Base-by-base conservation (phyloP, 1,139 yeast species). In the Lipomyces yarrowii region DNA sequence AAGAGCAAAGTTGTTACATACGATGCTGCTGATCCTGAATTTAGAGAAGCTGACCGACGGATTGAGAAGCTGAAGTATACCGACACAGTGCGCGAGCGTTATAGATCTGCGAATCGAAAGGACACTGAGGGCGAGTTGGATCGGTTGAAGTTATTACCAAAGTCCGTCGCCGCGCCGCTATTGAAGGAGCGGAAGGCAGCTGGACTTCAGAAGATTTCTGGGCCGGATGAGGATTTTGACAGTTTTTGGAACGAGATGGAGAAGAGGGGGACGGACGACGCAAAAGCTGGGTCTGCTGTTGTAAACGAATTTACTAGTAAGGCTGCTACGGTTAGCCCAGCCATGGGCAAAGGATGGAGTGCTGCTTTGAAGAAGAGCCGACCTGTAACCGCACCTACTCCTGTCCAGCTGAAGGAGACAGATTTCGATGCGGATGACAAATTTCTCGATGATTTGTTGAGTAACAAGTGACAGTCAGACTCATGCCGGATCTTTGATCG, bases 191-290 rank as follows among this genome's bases (percentile, higher is more conserved):
- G 62, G 30, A 53, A 39, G 37, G 42, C 52, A 6, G 56, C 32
- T 57, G 7, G 42, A 13, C 15, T 23, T 13, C 55, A 52, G 51
- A 59, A 15, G 13, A n/a, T 11, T 53, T 30, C 23, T 8, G 51
- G 8, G 2, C 10, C n/a, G 39, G 61, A 64, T 11, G 57, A 61
- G 26, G 57, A 59, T 18, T 59, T 64, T 52, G 69, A 64, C 46
- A 59, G 56, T 5, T 66, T 66, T 30, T 64, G 67, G 69, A 56
- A 51, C n/a, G 69, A 63, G 26, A 58, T 66, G 53, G 67, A 65
- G 10, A 35, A 26, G n/a, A 37, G 39, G n/a, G 56, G 51, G 42
- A 15, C 30, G 6, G 32, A 42, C 26, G 55, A 52, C 15, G 32
- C 11, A 8, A 54, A n/a, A 1, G 32, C 13, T 3, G 46, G 30